These are phyloP conservation scores for Fusarium piperis DNA, from an alignment of 2,329 filamentous ascomycete species.

Conservation along the genomic window DNA sequence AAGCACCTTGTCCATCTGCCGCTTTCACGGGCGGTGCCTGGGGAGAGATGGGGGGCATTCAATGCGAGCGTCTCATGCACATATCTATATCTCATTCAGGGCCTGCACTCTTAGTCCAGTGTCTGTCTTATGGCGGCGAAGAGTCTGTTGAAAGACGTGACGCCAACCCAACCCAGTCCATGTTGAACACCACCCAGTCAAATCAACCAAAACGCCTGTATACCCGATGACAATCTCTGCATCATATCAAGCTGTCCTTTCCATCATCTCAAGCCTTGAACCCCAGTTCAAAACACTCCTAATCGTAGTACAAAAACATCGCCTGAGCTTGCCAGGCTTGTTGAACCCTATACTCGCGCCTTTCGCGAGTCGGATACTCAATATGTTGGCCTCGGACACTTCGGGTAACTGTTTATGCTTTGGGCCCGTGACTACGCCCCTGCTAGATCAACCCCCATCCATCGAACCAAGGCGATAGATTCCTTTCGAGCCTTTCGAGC, in stretches of 20 bases:
- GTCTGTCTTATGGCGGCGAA: neutral
- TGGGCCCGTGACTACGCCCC: neutral
- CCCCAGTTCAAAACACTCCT: neutral
- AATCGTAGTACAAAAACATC: no score
- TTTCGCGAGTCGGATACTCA: neutral
- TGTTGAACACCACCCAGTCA: neutral
- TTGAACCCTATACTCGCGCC: neutral
- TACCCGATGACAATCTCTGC: neutral
- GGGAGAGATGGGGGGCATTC: neutral
- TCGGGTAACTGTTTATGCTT: neutral
- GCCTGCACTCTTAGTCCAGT: neutral
- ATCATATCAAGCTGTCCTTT: neutral
- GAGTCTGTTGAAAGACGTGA: neutral
- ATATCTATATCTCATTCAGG: neutral
- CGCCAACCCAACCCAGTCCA: neutral
- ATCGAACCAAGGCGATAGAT: neutral
- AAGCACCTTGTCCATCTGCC: neutral
- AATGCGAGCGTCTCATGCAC: neutral
- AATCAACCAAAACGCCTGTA: neutral
- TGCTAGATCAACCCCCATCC: neutral
- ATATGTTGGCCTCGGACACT: neutral
- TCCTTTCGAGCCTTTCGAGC: neutral
- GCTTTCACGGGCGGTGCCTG: neutral
- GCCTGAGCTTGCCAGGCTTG: no score
- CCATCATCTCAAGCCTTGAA: neutral